Evolutionary conservation across 805 yeast species (phyloP).

Genomic region (Monosporozyma yasuniensis): DNA sequence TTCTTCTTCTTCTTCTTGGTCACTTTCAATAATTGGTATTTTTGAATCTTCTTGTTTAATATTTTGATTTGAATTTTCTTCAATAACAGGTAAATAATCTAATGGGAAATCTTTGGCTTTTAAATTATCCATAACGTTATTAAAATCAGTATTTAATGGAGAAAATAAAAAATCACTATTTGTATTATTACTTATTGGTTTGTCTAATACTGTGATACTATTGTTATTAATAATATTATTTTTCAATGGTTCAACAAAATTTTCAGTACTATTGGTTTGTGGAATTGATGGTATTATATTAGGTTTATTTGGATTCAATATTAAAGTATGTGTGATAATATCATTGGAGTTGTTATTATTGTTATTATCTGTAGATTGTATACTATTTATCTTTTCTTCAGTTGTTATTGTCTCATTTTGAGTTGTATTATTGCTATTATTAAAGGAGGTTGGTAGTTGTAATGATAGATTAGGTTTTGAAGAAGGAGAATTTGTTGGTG

Average conservation of each 20-base stretch:
- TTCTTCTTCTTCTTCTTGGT: too few species aligned
- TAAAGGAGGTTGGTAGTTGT: background rate
- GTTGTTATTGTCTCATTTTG: background rate
- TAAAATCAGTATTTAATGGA: slow-evolving; percentile 3
- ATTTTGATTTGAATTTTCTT: background rate
- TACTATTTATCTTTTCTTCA: background rate
- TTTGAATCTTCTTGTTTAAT: background rate
- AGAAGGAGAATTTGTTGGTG: background rate
- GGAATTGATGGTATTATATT: background rate
- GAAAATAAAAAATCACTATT: background rate
- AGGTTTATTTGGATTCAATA: background rate
- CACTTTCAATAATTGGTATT: background rate
- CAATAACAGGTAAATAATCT: slow-evolving; percentile 49
- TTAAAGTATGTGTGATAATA: background rate
- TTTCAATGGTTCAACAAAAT: background rate
- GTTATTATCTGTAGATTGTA: background rate
- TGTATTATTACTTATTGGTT: slow-evolving; percentile 16
- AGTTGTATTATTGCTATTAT: background rate
- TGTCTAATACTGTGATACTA: background rate
- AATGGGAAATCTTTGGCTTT: slow-evolving; percentile 63
- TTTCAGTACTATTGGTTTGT: too few species aligned
- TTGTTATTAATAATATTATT: background rate
- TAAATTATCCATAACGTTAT: background rate
- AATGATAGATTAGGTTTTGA: background rate
- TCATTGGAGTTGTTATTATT: background rate